phyloP scores from a whole-genome alignment of 805 yeast species.

The Myxozyma neglecta region DNA sequence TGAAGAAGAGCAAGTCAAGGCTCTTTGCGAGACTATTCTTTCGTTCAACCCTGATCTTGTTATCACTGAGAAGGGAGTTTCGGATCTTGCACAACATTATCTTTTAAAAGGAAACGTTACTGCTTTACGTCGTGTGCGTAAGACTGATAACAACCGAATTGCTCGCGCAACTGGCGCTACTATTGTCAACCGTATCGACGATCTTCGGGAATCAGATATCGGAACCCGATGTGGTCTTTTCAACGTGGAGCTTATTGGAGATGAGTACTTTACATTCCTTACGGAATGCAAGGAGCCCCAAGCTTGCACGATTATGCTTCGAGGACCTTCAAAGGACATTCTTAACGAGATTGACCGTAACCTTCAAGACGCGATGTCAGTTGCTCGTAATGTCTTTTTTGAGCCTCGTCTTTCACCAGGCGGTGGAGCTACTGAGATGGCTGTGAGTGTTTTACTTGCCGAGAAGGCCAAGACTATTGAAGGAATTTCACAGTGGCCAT shows the following conservation, averaged over 20 bases:
- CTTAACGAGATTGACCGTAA: constrained; percentile 95
- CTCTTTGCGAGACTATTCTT: constrained; percentile 80
- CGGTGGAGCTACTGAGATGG: constrained; percentile 99
- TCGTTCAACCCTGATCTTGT: constrained; percentile 89
- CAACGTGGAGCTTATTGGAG: constrained; percentile 93
- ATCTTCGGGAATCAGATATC: constrained; percentile 83
- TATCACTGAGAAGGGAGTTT: constrained; percentile 96
- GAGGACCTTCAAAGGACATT: constrained; percentile 97
- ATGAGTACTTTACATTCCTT: constrained; percentile 89
- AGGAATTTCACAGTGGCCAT: constrained; percentile 98
- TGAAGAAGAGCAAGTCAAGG: constrained; percentile 94
- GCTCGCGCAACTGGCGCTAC: constrained; percentile 98
- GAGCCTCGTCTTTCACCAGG: constrained; percentile 97
- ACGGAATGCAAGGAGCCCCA: constrained; percentile 79
- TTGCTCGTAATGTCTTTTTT: constrained; percentile 88
- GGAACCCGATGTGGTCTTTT: constrained; percentile 89
- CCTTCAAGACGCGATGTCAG: constrained; percentile 98
- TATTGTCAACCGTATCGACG: constrained; percentile 93
- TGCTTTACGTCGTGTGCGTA: constrained; percentile 89
- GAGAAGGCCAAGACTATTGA: constrained; percentile 90
- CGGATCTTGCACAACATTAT: constrained; percentile 93
- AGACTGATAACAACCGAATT: constrained; percentile 93
- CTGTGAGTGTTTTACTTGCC: constrained; percentile 81
- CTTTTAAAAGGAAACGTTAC: constrained; percentile 89
- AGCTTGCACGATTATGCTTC: constrained; percentile 88